Evolutionary conservation across 2,329 filamentous ascomycete genomes (phyloP).

Genomic region (Aspergillus ochraceus): DNA sequence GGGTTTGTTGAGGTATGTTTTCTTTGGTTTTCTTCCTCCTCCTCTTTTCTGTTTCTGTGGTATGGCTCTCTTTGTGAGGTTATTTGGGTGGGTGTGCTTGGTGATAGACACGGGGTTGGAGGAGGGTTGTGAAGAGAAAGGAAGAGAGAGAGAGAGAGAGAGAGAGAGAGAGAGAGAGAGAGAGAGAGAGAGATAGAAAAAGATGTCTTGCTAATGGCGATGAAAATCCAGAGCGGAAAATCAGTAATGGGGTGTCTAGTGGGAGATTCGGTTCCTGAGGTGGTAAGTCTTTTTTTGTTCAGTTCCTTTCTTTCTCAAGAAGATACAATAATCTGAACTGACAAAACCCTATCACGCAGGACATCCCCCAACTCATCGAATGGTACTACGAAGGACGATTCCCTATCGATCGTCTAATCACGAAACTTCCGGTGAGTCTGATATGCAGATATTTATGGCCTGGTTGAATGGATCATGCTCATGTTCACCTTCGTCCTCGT

Average conservation of each 20-base stretch:
- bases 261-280: background rate
- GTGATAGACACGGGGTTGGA: too few species aligned
- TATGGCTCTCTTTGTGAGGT: background rate
- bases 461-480: too few species aligned
- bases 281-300: background rate
- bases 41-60: too few species aligned
- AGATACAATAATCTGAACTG: too few species aligned
- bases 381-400: constrained; percentile 21
- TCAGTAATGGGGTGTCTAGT: background rate
- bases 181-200: too few species aligned
- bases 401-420: constrained; percentile 16
- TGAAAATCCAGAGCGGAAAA: background rate
- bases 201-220: background rate
- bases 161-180: too few species aligned
- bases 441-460: background rate
- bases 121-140: too few species aligned
- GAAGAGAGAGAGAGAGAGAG: too few species aligned
- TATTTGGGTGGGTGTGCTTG: background rate
- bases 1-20: constrained; percentile 11
- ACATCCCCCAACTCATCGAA: constrained; percentile 17
- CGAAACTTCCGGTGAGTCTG: background rate
- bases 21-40: background rate
- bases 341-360: background rate
- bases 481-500: background rate
- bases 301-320: background rate